Evolutionary conservation across 1,284 basidiomycete species (phyloP).

Genomic region (Cystobasidium slooffiae): DNA sequence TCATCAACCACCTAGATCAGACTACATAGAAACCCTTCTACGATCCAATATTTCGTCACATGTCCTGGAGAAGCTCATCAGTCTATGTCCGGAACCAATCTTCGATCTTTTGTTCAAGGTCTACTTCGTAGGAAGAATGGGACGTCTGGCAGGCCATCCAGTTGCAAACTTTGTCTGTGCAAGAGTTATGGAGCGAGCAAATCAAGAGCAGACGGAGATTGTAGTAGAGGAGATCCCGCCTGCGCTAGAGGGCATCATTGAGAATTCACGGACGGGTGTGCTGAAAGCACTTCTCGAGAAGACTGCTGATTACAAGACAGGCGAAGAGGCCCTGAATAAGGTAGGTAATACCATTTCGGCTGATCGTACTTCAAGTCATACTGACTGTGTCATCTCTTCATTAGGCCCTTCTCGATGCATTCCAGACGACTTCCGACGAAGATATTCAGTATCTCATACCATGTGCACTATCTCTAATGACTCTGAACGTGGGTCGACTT

Average conservation of each 20-base stretch:
- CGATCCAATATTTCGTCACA: conserved; percentile 85
- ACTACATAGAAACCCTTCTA: conserved; percentile 76
- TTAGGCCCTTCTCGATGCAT: conserved; percentile 67
- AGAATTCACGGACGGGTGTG: conserved; percentile 67
- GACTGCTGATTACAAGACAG: conserved; percentile 61
- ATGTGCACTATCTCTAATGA: conserved; percentile 68
- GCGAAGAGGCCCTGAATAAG: conserved; percentile 55
- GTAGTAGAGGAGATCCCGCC: conserved; percentile 66
- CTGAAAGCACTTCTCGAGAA: conserved; percentile 74
- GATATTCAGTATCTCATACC: conserved; percentile 64
- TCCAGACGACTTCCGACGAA: conserved; percentile 63
- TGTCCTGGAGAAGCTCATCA: conserved; percentile 76
- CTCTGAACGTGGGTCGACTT: conserved; percentile 62
- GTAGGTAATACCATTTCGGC: conserved; percentile 52
- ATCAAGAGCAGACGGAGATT: conserved; percentile 64
- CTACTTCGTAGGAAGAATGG: conserved; percentile 74
- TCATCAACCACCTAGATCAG: conserved; percentile 63
- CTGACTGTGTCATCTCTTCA: neutral
- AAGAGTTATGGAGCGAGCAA: conserved; percentile 69
- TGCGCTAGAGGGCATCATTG: conserved; percentile 64
- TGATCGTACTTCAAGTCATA: neutral
- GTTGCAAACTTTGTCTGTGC: conserved; percentile 90
- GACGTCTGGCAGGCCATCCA: conserved; percentile 74
- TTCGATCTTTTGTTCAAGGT: conserved; percentile 73
- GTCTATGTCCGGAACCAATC: conserved; percentile 65